Evolutionary conservation across 805 yeast genomes (phyloP).

Genomic region (Starmerella khaoyaiensis): DNA sequence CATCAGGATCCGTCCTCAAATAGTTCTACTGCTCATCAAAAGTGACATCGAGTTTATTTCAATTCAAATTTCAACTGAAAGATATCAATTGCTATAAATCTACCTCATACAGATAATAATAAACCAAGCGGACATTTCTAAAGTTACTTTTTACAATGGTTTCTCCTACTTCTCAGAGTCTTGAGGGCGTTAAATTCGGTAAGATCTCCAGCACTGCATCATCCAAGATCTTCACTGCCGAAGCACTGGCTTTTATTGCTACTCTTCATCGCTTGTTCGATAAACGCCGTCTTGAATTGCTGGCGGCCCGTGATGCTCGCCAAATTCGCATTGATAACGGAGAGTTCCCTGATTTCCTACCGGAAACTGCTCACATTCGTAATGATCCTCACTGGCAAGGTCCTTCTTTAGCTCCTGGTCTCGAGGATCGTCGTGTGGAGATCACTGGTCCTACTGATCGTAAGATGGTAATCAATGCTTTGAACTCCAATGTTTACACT

Average conservation of each 20-base stretch:
- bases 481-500: conserved; percentile 55
- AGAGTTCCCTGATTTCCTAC: conserved; percentile 53
- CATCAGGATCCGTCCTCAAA: too few relatives aligned
- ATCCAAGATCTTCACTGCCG: conserved; percentile 44
- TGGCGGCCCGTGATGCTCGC: conserved; percentile 41
- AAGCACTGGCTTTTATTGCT: conserved; percentile 54
- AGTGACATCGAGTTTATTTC: too few relatives aligned
- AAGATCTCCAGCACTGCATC: conserved; percentile 39
- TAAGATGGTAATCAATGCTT: conserved; percentile 63
- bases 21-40: too few relatives aligned
- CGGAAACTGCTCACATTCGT: conserved; percentile 49
- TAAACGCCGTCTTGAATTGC: conserved; percentile 41
- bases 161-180: conserved; percentile 19
- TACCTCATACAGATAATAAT: too few relatives aligned
- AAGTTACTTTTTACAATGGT: too few relatives aligned
- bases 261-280: conserved; percentile 54
- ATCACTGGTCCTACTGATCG: conserved; percentile 68
- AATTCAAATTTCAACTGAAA: too few relatives aligned
- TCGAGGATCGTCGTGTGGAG: conserved; percentile 59
- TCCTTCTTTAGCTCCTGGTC: conserved; percentile 54
- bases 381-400: conserved; percentile 61
- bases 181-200: conserved; percentile 43
- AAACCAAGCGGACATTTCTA: too few relatives aligned
- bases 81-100: too few relatives aligned
- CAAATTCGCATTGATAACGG: conserved; percentile 50